Conservation (phyloP, 225 moss, liverwort and hornwort genomes). For the Marchantia polymorpha region DNA sequence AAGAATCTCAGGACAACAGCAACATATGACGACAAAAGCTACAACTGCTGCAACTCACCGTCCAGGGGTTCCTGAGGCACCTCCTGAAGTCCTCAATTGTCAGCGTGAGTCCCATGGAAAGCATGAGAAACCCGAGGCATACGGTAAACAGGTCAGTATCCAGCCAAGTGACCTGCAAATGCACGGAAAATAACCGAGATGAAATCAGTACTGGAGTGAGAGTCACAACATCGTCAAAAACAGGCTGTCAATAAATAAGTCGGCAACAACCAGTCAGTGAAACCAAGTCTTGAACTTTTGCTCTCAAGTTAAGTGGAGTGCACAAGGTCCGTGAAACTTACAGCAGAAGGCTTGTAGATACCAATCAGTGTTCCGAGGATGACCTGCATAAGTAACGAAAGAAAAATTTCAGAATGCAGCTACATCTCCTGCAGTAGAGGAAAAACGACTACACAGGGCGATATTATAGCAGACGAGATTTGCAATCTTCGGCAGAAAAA, state of each 20-base stretch:
- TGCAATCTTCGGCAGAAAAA: too few species aligned
- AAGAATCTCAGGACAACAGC: neutral
- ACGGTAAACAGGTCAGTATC: conserved; percentile 91
- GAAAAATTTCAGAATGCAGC: neutral
- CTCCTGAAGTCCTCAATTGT: conserved; percentile 87
- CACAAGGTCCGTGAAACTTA: conserved; percentile 19
- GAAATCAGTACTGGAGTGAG: neutral
- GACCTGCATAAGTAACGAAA: conserved; percentile 33
- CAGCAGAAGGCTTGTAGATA: conserved; percentile 87
- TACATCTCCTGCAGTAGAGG: neutral
- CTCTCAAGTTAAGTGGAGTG: neutral
- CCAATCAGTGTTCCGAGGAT: conserved; percentile 86
- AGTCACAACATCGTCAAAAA: neutral
- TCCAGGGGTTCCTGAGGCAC: conserved; percentile 93
- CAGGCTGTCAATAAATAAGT: neutral
- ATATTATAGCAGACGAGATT: too few species aligned
- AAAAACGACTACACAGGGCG: too few species aligned
- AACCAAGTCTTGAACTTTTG: neutral
- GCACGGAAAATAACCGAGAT: neutral
- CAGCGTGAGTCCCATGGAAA: conserved; percentile 96
- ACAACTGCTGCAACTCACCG: conserved; percentile 42
- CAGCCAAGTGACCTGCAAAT: conserved; percentile 73
- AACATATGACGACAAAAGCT: neutral
- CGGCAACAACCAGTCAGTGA: neutral
- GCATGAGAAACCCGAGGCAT: conserved; percentile 81